Conservation (phyloP, 177 flowering plant species). For the Tripterygium wilfordii region DNA sequence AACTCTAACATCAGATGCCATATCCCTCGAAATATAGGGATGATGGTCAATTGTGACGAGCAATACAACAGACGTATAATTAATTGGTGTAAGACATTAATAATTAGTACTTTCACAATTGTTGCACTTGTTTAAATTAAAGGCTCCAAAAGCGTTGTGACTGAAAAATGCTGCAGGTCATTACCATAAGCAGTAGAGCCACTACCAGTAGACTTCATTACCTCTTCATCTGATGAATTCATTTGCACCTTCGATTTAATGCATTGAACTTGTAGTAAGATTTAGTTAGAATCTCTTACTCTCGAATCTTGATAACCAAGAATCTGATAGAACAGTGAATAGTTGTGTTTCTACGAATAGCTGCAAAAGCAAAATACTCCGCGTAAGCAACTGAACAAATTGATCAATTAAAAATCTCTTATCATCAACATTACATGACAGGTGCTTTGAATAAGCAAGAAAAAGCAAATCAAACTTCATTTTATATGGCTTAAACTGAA, state of each 20-base stretch:
- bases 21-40: slow-evolving; percentile 15
- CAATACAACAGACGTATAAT: slow-evolving; percentile 1
- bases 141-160: too few relatives aligned
- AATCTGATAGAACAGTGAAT: slow-evolving; percentile 72
- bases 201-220: not conserved
- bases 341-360: slow-evolving; percentile 79
- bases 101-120: slow-evolving; percentile 2
- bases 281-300: slow-evolving; percentile 26
- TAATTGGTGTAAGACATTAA: not conserved
- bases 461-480: too few relatives aligned
- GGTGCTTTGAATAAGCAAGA: too few relatives aligned
- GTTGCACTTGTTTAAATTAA: too few relatives aligned
- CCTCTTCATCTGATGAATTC: not conserved
- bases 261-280: not conserved
- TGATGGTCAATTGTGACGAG: not conserved
- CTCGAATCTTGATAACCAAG: slow-evolving; percentile 60
- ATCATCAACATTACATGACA: too few relatives aligned
- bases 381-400: slow-evolving; percentile 1
- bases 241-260: not conserved
- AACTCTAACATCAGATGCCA: not conserved
- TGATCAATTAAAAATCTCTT: not conserved
- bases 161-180: too few relatives aligned
- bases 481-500: too few relatives aligned
- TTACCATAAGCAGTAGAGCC: too few relatives aligned
- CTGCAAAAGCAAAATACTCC: slow-evolving; percentile 41